These are phyloP conservation scores for Coemansia sp. DNA, from an alignment of 371 early-diverging fungal species.

Conservation along the genomic window DNA sequence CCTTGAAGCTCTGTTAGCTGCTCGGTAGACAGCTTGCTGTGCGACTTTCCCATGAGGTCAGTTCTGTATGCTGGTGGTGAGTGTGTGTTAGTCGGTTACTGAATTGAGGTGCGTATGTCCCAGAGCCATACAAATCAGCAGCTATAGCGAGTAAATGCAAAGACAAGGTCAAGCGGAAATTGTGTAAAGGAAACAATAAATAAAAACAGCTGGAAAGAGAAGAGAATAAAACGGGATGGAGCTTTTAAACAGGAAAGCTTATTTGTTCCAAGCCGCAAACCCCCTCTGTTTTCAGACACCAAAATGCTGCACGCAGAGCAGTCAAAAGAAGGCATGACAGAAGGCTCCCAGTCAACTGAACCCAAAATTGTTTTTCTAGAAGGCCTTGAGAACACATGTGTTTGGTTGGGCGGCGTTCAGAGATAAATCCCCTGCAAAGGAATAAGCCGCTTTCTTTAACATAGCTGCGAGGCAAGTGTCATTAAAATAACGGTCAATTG, in stretches of 20 bases:
- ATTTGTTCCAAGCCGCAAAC: conserved; percentile 1
- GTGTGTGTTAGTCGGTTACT: not conserved
- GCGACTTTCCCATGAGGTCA: conserved; percentile 73
- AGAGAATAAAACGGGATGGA: not conserved
- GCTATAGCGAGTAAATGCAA: not conserved
- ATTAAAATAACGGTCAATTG: too few species aligned
- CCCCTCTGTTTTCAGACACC: not conserved
- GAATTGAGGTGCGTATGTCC: not conserved
- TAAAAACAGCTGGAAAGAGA: not conserved
- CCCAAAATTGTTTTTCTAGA: conserved; percentile 1
- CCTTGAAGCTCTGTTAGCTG: conserved; percentile 78
- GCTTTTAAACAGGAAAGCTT: not conserved
- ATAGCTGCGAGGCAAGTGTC: not conserved
- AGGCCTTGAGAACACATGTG: not conserved
- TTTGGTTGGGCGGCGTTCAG: not conserved
- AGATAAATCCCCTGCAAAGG: too few species aligned
- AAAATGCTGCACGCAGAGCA: not conserved
- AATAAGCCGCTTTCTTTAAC: not conserved
- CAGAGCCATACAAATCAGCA: not conserved
- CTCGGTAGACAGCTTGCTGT: conserved; percentile 79
- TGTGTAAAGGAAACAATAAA: not conserved
- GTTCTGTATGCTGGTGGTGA: not conserved
- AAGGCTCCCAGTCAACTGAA: not conserved
- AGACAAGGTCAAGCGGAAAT: not conserved
- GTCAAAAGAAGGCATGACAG: conserved; percentile 4